Evolutionary conservation across 2,329 filamentous ascomycete genomes (phyloP), one percentile per base, ranked within the genome.

Genomic region (Nemania diffusa): DNA sequence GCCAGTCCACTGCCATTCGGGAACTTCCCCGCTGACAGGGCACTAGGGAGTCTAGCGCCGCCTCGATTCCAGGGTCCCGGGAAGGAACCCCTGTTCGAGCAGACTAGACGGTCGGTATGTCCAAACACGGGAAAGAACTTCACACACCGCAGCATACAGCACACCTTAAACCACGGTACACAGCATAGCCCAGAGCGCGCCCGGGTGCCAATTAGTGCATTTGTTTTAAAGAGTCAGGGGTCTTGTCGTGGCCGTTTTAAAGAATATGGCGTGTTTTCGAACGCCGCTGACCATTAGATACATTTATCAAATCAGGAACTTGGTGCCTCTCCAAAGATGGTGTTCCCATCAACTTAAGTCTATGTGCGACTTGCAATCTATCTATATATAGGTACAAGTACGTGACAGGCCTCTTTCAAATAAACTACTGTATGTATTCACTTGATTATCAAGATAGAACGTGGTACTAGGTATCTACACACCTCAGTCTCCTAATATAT

Each of bases 1-100:
- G 51, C 26, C 27, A 53, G 53, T 44, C 59, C 59, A 50, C 42
- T 24, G 8, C 60, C 57, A 62, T 64, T 74, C 73, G 73, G 73
- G 65, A 71, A 53, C 55, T 56, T 72, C 68, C 72, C 72, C 74
- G 73, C 73, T 71, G 69, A 69, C 59, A 42, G 53, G 64, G 64
- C 66, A 67, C 69, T 68, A 59, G 59, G 8, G 13, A 15, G 11
- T 34, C 37, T 67, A 73, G 69, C 52, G 62, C 34, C 27, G 40
- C 20, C 44, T 61, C 22, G 13, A 56, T 51, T 40, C 57, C 65
- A 52, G 52, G 44, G 60, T 51, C 58, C 51, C 55, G 63, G 66
- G 48, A 68, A 42, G 22, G 20, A 6, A 52, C 46, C 57, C 61
- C 46, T 62, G 61, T 24, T n/a, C n/a, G n/a, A n/a, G n/a, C n/a